phyloP scores from a whole-genome alignment of 257 asterid species.

The Solanum chiquidenum region DNA sequence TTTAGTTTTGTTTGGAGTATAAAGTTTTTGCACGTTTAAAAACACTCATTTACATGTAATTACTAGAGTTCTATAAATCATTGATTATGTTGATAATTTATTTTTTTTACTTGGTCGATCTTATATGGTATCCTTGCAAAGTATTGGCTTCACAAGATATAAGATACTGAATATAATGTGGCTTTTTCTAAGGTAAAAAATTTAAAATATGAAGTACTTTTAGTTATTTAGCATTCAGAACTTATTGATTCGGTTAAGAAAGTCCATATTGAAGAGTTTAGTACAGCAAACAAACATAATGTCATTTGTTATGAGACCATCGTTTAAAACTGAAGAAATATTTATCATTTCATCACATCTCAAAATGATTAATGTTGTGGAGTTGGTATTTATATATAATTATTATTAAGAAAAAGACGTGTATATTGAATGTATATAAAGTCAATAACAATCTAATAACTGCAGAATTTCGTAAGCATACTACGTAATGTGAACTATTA shows the following conservation, averaged over 20 bases:
- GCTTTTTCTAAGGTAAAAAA: neutral
- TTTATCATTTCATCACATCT: neutral
- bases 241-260: neutral
- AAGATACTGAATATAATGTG: neutral
- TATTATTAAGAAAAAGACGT: neutral
- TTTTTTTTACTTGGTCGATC: neutral
- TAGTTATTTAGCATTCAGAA: too few species aligned
- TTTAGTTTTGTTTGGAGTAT: neutral
- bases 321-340: accelerated
- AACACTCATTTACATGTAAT: neutral
- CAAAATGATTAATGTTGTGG: accelerated
- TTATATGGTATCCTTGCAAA: too few species aligned
- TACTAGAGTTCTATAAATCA: neutral
- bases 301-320: accelerated
- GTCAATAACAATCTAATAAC: neutral
- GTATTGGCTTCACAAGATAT: too few species aligned
- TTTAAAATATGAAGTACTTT: too few species aligned
- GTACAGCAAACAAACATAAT: neutral
- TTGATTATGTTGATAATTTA: too few species aligned
- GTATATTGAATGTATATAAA: neutral
- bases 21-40: neutral
- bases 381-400: neutral
- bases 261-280: neutral
- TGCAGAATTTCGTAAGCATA: neutral
- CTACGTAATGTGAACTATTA: neutral